Percentiles rank a stretch among this genome's conserved stretches.
phyloP scores from a whole-genome alignment of 352 stramenopile genomes.

The Phytophthora pseudosyringae region DNA sequence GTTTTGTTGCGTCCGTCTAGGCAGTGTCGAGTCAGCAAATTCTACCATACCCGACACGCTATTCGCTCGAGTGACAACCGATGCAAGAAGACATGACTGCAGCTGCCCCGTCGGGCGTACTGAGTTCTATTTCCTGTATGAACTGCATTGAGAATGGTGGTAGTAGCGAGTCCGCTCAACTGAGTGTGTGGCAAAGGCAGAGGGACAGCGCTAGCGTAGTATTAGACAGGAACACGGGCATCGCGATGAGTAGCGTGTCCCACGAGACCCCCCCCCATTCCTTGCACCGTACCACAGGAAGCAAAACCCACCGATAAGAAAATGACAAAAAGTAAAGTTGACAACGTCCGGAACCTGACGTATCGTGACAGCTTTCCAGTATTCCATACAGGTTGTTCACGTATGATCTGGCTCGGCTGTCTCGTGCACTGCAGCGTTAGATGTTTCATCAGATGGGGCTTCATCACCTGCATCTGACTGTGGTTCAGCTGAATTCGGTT shows the following conservation, averaged over 20 bases:
- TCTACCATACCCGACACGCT: slow-evolving; percentile 15
- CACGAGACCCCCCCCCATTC: slow-evolving; percentile 9
- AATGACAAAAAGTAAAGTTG: slow-evolving; percentile 33
- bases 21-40: slow-evolving; percentile 26
- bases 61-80: slow-evolving; percentile 5
- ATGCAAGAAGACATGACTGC: slow-evolving; percentile 19
- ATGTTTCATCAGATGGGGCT: background rate
- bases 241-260: slow-evolving; percentile 19
- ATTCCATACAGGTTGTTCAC: no score
- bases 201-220: slow-evolving; percentile 14
- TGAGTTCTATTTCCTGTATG: slow-evolving; percentile 34
- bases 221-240: slow-evolving; percentile 26
- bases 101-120: slow-evolving; percentile 6
- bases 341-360: background rate
- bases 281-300: background rate
- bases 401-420: background rate
- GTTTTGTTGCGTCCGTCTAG: slow-evolving; percentile 84
- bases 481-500: background rate
- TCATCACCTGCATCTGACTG: background rate
- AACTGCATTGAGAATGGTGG: slow-evolving; percentile 27
- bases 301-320: slow-evolving; percentile 14
- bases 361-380: no score
- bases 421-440: background rate
- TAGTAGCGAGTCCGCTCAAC: background rate
- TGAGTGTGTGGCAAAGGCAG: slow-evolving; percentile 4